Base-by-base conservation (phyloP, 768 basidiomycete species). In the Brasilioporus rufonigricans region DNA sequence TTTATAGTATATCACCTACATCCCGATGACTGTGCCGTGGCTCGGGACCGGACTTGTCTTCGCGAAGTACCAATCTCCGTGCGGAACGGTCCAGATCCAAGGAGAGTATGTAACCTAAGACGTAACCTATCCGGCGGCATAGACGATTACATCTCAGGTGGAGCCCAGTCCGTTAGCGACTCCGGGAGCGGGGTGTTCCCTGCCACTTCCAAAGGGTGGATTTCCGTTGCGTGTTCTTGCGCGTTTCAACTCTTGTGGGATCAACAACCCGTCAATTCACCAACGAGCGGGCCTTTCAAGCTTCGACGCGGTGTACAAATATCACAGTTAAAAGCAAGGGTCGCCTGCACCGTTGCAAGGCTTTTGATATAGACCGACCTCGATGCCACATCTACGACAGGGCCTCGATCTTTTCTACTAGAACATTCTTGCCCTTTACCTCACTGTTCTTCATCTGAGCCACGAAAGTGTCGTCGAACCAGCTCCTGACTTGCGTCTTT, bases 391-490 rank as follows among this genome's bases (percentile, higher is more conserved):
- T 33, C 50, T 68, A 68, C 41, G 44, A 62, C 12, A 80, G 60
- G 40, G 66, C 70, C 54, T 65, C 60, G 55, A 81, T 60, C 60
- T 76, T 88, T 62, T 87, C 86, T 57, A 87, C 55, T 31, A 95
- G 70, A n/a, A 92, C 75, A 33, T 78, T 78, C 61, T 79, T 84
- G 12, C 93, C 93, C 73, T 88, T 92, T 23, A 76, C 81, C 46
- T 80, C 80, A 36, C 82, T 77, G 18, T 65, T 70, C 66, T 80
- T 76, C 19, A 93, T 70, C 49, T 68, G 68, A 59, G 76, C 72
- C 59, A 74, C 65, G 26, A 81, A 78, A 4, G 76, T 73, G 19
- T 70, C 61, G 13, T 66, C 71, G 66, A 93, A 89, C 86, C 86
- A 89, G 9, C 52, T 63, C 64, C 77, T 83, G 48, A 89, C 63